These are phyloP conservation scores for Plasmodium vinckei DNA, from an alignment of 169 alveolate species.

Conservation along the genomic window DNA sequence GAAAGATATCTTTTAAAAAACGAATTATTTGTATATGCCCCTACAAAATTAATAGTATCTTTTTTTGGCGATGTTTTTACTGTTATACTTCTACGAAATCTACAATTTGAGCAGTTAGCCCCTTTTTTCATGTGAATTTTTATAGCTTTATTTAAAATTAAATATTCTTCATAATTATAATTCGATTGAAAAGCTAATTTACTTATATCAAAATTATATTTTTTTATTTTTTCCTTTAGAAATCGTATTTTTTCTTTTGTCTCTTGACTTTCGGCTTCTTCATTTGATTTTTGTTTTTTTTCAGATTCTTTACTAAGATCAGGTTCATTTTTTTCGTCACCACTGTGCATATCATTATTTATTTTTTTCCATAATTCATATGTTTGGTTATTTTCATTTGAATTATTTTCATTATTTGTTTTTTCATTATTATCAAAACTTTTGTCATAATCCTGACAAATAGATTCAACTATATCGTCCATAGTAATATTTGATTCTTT, in stretches of 20 bases:
- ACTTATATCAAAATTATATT: constrained; percentile 26
- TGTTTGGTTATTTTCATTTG: background rate
- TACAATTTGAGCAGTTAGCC: constrained; percentile 7
- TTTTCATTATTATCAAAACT: background rate
- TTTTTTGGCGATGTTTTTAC: constrained; percentile 23
- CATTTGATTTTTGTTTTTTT: background rate
- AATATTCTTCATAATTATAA: constrained; percentile 62
- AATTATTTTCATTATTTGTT: background rate
- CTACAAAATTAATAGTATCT: constrained; percentile 42
- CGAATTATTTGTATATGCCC: constrained; percentile 12
- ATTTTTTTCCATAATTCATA: background rate
- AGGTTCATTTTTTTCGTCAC: background rate
- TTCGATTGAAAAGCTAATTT: constrained; percentile 53
- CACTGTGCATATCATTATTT: background rate
- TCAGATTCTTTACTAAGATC: background rate
- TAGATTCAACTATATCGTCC: constrained; percentile 20
- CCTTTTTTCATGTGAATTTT: constrained; percentile 23
- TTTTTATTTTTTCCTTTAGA: constrained; percentile 37
- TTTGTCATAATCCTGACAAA: background rate
- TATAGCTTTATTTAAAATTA: constrained; percentile 14
- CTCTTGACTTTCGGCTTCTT: constrained; percentile 10
- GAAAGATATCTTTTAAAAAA: constrained; percentile 69
- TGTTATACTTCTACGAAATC: constrained; percentile 13
- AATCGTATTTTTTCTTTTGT: background rate
- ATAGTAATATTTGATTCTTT: constrained; percentile 54